phyloP scores from a whole-genome alignment of 331 rosid species.

The Malus hybrid region DNA sequence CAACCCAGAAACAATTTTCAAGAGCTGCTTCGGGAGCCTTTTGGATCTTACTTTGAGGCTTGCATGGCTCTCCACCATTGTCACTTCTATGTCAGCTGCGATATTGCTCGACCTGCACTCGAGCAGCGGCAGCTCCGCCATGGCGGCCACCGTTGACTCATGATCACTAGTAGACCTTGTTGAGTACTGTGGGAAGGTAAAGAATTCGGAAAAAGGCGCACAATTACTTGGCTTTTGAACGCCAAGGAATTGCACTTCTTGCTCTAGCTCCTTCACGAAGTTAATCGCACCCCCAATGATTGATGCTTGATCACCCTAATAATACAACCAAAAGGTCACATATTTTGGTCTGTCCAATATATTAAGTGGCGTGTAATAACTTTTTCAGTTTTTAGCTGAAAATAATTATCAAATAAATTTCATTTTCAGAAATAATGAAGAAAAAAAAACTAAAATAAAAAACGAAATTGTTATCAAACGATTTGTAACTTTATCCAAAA shows the following conservation, averaged over 20 bases:
- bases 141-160: neutral
- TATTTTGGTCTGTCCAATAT: neutral
- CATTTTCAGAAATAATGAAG: no score
- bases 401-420: no score
- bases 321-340: neutral
- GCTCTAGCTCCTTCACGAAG: conserved; percentile 92
- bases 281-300: conserved; percentile 93
- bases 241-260: conserved; percentile 56
- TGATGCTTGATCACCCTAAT: conserved; percentile 91
- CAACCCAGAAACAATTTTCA: conserved; percentile 68
- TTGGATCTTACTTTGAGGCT: conserved; percentile 72
- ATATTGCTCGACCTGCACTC: conserved; percentile 2
- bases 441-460: no score
- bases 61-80: conserved; percentile 94
- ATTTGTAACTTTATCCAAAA: neutral
- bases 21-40: conserved; percentile 59
- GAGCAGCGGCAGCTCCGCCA: neutral
- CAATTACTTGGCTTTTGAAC: conserved; percentile 25
- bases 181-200: conserved; percentile 78
- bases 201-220: conserved; percentile 75
- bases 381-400: neutral
- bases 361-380: neutral
- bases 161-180: conserved; percentile 9
- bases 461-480: neutral
- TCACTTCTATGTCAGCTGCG: conserved; percentile 87